Conservation (phyloP, 805 yeast genomes). For the Candida qinlingensis region DNA sequence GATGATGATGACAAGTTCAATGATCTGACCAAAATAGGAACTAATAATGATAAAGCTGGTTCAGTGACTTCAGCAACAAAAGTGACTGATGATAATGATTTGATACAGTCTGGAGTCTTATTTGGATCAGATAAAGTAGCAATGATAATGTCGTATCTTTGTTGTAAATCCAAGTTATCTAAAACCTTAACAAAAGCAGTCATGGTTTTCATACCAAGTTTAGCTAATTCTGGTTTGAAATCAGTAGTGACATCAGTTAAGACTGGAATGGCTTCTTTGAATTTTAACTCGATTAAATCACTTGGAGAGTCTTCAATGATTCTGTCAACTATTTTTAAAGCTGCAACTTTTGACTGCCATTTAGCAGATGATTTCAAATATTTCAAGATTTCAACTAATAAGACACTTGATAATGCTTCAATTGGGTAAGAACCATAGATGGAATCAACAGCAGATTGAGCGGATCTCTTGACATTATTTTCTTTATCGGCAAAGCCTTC, state of each 20-base stretch:
- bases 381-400: conserved; percentile 53
- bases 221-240: conserved; percentile 92
- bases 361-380: conserved; percentile 81
- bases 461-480: conserved; percentile 76
- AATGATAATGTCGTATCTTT: conserved; percentile 78
- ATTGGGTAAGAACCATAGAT: conserved; percentile 65
- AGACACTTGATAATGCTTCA: conserved; percentile 71
- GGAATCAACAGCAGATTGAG: conserved; percentile 72
- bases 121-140: conserved; percentile 87
- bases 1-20: conserved; percentile 77
- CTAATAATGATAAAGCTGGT: conserved; percentile 84
- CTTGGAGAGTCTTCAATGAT: conserved; percentile 75
- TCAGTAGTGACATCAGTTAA: conserved; percentile 89
- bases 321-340: conserved; percentile 66
- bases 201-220: conserved; percentile 71
- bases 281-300: conserved; percentile 78
- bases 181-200: conserved; percentile 69
- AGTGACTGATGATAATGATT: conserved; percentile 85
- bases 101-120: conserved; percentile 84
- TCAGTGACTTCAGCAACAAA: conserved; percentile 98
- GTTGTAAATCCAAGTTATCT: conserved; percentile 88
- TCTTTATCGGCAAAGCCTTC: conserved; percentile 86
- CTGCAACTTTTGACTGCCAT: conserved; percentile 87
- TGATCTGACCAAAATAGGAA: conserved; percentile 88
- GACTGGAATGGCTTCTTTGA: conserved; percentile 74